Percentiles rank a stretch among this genome's conserved stretches.
Evolutionary conservation across 345 rosid genomes (phyloP).

Genomic region (Citrus glauca): DNA sequence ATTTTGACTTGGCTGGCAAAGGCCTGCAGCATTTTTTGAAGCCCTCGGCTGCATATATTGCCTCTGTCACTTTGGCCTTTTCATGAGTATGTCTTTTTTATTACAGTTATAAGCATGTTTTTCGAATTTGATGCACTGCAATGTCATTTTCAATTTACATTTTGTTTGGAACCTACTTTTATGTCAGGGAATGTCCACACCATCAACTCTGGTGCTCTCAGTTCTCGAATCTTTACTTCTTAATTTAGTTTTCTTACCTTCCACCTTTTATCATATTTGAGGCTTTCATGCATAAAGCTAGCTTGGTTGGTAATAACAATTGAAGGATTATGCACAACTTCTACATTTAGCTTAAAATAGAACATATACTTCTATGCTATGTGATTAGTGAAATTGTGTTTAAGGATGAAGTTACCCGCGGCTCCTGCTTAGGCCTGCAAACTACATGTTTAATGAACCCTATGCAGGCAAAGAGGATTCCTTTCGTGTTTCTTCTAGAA

Average conservation of each 20-base stretch:
- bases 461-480: not conserved
- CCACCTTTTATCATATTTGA: not conserved
- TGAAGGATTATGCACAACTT: not conserved
- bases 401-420: not conserved
- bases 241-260: too few relatives aligned
- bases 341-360: not conserved
- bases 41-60: not conserved
- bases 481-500: not conserved
- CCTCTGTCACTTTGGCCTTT: not conserved
- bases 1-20: not conserved
- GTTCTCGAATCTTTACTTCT: not conserved
- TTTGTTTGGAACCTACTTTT: not conserved
- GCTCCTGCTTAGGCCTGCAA: not conserved
- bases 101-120: not conserved
- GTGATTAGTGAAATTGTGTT: not conserved
- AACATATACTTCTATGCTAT: not conserved
- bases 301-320: not conserved
- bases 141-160: slow-evolving; percentile 6
- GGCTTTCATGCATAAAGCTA: not conserved
- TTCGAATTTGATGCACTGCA: not conserved
- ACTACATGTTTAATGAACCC: not conserved
- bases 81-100: not conserved
- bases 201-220: not conserved
- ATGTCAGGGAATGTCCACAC: not conserved
- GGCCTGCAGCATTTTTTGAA: slow-evolving; percentile 8